Conservation (phyloP, 495 filamentous ascomycete species). For the Cercophora sp. region DNA sequence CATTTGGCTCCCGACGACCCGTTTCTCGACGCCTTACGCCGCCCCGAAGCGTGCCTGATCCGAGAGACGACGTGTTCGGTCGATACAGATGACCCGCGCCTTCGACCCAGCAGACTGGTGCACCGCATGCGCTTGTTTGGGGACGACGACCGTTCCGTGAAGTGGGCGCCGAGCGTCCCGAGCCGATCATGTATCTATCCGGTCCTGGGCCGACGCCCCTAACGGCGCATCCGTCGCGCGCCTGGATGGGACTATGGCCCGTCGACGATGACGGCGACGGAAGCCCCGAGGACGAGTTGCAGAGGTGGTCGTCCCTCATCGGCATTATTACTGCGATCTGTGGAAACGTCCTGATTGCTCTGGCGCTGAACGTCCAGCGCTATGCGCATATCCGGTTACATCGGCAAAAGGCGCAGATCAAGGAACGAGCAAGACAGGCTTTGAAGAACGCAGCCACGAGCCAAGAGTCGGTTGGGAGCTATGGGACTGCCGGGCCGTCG, state of each 20-base stretch:
- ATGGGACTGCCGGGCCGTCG: conserved; percentile 17
- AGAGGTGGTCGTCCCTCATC: conserved; percentile 87
- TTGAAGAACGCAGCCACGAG: conserved; percentile 16
- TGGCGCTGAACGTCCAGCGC: conserved; percentile 93
- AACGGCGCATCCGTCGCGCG: conserved; percentile 1
- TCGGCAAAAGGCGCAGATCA: conserved; percentile 30
- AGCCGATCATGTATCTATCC: conserved; percentile 16
- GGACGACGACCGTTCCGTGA: conserved; percentile 1
- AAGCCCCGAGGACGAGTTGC: conserved; percentile 43
- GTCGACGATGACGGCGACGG: conserved; percentile 34
- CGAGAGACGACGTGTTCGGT: not conserved
- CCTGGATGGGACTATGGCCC: not conserved
- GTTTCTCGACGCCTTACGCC: not conserved
- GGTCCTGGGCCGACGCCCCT: not conserved
- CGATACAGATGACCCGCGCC: conserved; percentile 10
- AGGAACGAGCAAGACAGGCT: conserved; percentile 52
- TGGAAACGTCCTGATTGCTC: conserved; percentile 88
- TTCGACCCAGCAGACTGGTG: not conserved
- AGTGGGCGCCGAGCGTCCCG: not conserved
- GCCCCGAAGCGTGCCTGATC: not conserved
- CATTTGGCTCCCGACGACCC: not conserved
- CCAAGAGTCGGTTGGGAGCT: conserved; percentile 24
- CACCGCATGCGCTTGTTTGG: conserved; percentile 2
- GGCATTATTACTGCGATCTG: conserved; percentile 88
- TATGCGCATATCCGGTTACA: conserved; percentile 85